Conservation (phyloP, 192 early-diverging fungal species). For the Gorgonomyces haynaldii region DNA sequence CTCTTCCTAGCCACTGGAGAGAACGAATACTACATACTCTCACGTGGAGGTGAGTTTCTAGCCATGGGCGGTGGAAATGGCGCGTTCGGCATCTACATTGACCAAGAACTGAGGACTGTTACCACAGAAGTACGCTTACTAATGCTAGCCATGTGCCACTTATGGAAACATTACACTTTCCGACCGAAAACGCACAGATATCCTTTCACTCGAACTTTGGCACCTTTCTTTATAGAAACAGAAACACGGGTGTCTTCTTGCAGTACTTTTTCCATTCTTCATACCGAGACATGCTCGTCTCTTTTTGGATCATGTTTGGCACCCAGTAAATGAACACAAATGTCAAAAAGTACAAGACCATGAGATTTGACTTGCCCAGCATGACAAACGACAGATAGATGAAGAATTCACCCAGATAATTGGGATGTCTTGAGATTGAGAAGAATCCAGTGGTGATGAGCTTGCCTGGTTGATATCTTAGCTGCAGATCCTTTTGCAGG, state of each 20-base stretch:
- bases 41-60: constrained; percentile 9
- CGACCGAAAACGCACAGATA: no score
- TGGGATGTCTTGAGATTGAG: background rate
- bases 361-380: background rate
- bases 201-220: no score
- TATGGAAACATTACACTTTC: no score
- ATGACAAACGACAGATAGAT: background rate
- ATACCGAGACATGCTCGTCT: constrained; percentile 1
- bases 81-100: no score
- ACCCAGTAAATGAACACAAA: background rate
- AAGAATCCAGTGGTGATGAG: background rate
- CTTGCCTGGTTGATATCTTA: background rate
- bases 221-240: no score
- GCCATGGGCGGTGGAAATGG: constrained; percentile 28
- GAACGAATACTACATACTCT: constrained; percentile 23
- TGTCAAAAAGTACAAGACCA: background rate
- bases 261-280: constrained; percentile 3
- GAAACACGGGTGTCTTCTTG: background rate
- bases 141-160: no score
- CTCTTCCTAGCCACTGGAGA: constrained; percentile 17
- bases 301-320: constrained; percentile 1
- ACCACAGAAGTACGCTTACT: no score
- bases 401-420: constrained; percentile 2
- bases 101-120: no score
- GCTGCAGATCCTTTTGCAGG: background rate